Evolutionary conservation across 2,329 filamentous ascomycete genomes (phyloP).

Genomic region (Epichloe scottii): DNA sequence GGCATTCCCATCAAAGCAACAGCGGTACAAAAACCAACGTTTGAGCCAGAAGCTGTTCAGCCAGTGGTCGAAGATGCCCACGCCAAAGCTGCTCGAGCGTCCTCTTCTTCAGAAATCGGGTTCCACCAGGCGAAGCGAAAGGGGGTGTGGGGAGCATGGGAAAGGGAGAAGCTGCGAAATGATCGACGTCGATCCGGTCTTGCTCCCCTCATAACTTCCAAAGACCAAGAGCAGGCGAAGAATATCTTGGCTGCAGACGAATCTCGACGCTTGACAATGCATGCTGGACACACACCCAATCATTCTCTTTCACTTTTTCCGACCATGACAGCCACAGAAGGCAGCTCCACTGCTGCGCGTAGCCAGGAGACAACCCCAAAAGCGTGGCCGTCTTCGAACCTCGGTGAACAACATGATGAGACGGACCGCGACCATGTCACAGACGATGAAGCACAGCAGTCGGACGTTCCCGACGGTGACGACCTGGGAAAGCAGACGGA

Average conservation of each 20-base stretch:
- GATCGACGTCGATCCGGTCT: conserved; percentile 5
- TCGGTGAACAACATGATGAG: neutral
- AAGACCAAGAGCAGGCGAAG: conserved; percentile 27
- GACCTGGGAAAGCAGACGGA: neutral
- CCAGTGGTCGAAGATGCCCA: conserved; percentile 19
- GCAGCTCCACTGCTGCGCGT: conserved; percentile 14
- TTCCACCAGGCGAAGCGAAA: neutral
- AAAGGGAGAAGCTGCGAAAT: conserved; percentile 1
- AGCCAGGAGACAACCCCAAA: conserved; percentile 20
- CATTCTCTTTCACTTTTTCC: conserved; percentile 42
- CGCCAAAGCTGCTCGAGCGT: conserved; percentile 18
- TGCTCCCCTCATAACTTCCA: conserved; percentile 14
- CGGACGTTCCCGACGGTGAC: neutral
- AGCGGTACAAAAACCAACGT: conserved; percentile 39
- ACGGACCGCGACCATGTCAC: neutral
- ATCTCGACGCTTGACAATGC: conserved; percentile 42
- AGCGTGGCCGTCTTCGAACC: conserved; percentile 7
- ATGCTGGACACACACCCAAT: conserved; percentile 51
- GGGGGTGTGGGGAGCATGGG: neutral
- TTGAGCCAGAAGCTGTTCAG: conserved; percentile 13
- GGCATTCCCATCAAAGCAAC: conserved; percentile 44
- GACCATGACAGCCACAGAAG: conserved; percentile 29
- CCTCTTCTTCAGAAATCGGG: conserved; percentile 9
- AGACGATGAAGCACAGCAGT: neutral
- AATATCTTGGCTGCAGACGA: conserved; percentile 35